A percentile compares a stretch with the other conserved stretches of the same genome.
Conservation (phyloP, 148 eudicot species). For the Cornus florida region DNA sequence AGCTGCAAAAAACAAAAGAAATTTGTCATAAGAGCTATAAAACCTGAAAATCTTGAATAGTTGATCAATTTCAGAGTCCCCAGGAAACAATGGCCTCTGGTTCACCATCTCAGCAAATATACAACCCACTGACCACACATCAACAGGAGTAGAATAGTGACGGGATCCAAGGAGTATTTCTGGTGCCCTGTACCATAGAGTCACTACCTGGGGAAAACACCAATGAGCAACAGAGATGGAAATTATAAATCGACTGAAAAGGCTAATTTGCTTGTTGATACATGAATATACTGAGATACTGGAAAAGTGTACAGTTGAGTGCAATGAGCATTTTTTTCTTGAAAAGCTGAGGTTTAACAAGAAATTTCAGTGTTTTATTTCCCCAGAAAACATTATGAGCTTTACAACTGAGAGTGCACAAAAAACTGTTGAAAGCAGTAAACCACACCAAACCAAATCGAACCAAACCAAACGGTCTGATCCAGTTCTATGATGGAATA, state of each 20-base stretch:
- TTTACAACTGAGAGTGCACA: not conserved
- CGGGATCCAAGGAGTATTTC: constrained; percentile 94
- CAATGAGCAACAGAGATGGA: constrained; percentile 6
- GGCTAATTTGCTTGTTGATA: not conserved
- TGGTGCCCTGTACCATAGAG: constrained; percentile 98
- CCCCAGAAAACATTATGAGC: not conserved
- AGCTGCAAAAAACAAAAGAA: not conserved
- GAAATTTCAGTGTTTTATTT: not conserved
- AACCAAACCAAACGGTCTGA: no score
- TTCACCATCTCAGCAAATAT: constrained; percentile 99
- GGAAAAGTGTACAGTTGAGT: not conserved
- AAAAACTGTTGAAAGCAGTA: no score
- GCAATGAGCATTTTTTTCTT: not conserved
- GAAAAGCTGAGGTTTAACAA: not conserved
- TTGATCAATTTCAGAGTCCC: constrained; percentile 90
- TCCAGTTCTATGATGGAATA: no score
- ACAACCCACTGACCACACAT: constrained; percentile 98
- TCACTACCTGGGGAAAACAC: constrained; percentile 70
- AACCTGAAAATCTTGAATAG: constrained; percentile 88
- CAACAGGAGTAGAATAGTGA: constrained; percentile 95
- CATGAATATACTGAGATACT: not conserved
- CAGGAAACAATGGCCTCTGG: constrained; percentile 84
- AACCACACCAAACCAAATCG: no score
- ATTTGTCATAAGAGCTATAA: not conserved
- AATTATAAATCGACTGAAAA: not conserved